These are phyloP conservation scores for Candida nemodendra DNA, from an alignment of 805 yeast species.

Conservation along the genomic window DNA sequence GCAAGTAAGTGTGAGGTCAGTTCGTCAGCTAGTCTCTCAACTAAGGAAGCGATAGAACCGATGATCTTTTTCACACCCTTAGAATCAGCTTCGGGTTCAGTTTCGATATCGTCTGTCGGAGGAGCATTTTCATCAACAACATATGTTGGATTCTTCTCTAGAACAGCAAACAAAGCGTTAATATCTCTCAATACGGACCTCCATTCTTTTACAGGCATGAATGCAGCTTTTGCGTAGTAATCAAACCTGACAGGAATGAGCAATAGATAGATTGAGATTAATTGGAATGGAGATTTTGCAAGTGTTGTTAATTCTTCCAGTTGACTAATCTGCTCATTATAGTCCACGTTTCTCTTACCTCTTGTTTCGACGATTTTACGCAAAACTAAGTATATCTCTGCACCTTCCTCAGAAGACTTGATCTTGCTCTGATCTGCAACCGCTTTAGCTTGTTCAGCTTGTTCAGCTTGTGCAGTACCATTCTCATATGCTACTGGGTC, in stretches of 20 bases:
- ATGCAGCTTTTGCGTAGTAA: conserved; percentile 60
- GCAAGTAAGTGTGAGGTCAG: conserved; percentile 81
- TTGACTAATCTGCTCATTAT: conserved; percentile 67
- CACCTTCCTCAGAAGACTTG: conserved; percentile 28
- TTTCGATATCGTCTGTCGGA: conserved; percentile 67
- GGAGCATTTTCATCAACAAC: conserved; percentile 75
- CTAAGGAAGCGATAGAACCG: conserved; percentile 82
- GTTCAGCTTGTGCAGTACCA: conserved; percentile 36
- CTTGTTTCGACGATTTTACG: conserved; percentile 79
- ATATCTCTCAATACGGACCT: conserved; percentile 63
- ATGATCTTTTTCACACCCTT: conserved; percentile 71
- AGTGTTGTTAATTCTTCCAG: conserved; percentile 62
- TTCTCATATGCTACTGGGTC: conserved; percentile 74
- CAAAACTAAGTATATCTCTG: conserved; percentile 67
- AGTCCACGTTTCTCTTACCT: conserved; percentile 93
- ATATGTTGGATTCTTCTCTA: conserved; percentile 63
- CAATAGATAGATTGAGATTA: conserved; percentile 72
- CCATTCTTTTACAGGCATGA: conserved; percentile 84
- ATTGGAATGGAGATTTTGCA: conserved; percentile 64
- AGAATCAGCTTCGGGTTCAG: conserved; percentile 62
- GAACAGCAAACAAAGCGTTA: conserved; percentile 56
- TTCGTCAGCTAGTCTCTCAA: conserved; percentile 95
- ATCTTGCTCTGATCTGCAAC: conserved; percentile 36
- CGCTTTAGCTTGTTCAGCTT: conserved; percentile 32
- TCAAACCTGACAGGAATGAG: conserved; percentile 89